phyloP scores from a whole-genome alignment of 495 filamentous ascomycete genomes.

The Physcia stellaris region DNA sequence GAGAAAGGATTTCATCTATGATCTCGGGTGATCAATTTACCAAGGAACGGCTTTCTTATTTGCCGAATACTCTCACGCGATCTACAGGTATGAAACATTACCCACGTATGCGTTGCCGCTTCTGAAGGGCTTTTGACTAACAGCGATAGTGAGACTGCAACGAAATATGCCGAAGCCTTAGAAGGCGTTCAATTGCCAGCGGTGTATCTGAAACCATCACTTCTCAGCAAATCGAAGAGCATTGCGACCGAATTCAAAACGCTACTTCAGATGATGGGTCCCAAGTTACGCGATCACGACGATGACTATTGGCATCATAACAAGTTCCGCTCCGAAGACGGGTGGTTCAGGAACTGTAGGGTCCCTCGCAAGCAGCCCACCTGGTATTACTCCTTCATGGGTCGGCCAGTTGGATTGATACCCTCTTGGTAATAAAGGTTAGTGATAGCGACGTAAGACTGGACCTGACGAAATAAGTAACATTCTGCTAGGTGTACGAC shows the following conservation, averaged over 20 bases:
- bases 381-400: too few species aligned
- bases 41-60: conserved; percentile 5
- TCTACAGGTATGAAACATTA: conserved; percentile 4
- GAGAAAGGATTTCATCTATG: conserved; percentile 5
- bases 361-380: too few species aligned
- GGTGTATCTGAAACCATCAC: neutral
- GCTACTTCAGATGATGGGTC: neutral
- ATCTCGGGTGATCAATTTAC: conserved; percentile 4
- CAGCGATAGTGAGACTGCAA: neutral
- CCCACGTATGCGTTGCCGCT: conserved; percentile 5
- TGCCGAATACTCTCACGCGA: conserved; percentile 1
- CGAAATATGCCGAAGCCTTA: conserved; percentile 3
- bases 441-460: too few species aligned
- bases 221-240: neutral
- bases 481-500: too few species aligned
- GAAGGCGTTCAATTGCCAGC: neutral
- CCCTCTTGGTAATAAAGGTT: too few species aligned
- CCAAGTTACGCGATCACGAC: too few species aligned
- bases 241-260: neutral
- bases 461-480: too few species aligned
- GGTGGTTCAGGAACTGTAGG: too few species aligned
- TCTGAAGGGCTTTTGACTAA: conserved; percentile 3
- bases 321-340: too few species aligned
- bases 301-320: too few species aligned
- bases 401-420: too few species aligned